Evolutionary conservation across 257 asterid species (phyloP).

Genomic region (Ligustrum vulgare): DNA sequence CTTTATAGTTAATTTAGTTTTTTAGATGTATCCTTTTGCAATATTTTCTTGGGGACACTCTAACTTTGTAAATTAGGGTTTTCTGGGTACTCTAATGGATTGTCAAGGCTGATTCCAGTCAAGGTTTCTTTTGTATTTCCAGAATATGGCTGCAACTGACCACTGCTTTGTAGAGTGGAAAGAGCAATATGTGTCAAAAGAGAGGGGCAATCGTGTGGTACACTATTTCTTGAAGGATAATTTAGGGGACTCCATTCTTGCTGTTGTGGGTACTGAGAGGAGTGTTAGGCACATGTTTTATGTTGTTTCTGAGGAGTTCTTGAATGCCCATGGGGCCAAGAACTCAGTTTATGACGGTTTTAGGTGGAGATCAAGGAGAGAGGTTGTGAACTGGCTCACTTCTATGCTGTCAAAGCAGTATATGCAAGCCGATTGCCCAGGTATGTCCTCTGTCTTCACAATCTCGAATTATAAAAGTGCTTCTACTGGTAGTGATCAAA

Average conservation of each 20-base stretch:
- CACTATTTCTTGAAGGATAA: slow-evolving; percentile 88
- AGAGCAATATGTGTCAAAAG: slow-evolving; percentile 84
- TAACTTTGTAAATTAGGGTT: slow-evolving; percentile 35
- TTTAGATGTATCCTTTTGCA: slow-evolving; percentile 20
- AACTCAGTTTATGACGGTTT: slow-evolving; percentile 70
- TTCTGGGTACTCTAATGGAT: slow-evolving; percentile 31
- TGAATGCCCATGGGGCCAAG: slow-evolving; percentile 68
- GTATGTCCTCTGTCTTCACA: slow-evolving; percentile 41
- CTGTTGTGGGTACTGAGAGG: slow-evolving; percentile 94
- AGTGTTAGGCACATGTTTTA: slow-evolving; percentile 98
- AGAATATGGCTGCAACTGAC: slow-evolving; percentile 55
- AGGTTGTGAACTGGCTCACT: slow-evolving; percentile 97
- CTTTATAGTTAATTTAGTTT: slow-evolving; percentile 18
- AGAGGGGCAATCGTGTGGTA: slow-evolving; percentile 92
- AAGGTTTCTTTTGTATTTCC: slow-evolving; percentile 19
- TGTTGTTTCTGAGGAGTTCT: slow-evolving; percentile 86
- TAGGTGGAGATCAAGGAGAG: slow-evolving; percentile 98
- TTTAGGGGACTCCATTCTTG: slow-evolving; percentile 78
- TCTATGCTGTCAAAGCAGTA: slow-evolving; percentile 90
- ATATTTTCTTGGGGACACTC: slow-evolving; percentile 25
- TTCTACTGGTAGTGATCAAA: not conserved
- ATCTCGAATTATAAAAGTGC: not conserved
- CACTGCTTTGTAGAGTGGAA: slow-evolving; percentile 93
- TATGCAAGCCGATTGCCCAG: slow-evolving; percentile 51
- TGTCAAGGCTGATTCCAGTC: slow-evolving; percentile 21